phyloP scores from a whole-genome alignment of 148 eudicot species.

The Polygonum aviculare region DNA sequence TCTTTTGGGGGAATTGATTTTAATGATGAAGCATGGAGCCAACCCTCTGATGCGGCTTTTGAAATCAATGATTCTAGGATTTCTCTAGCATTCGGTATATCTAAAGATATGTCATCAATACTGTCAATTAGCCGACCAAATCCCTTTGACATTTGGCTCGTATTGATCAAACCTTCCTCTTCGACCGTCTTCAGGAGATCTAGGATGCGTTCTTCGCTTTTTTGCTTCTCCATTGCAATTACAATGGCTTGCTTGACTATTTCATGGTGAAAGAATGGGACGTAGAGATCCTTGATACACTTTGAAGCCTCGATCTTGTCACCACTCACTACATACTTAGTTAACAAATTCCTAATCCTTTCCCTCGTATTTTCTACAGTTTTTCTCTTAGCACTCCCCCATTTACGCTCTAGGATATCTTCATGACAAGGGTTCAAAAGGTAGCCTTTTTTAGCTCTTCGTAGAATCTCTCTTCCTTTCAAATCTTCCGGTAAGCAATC shows the following conservation, averaged over 20 bases:
- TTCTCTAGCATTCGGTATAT: slow-evolving; percentile 42
- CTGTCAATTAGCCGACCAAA: slow-evolving; percentile 36
- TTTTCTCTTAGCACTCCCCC: slow-evolving; percentile 34
- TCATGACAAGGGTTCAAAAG: slow-evolving; percentile 41
- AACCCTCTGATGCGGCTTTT: slow-evolving; percentile 45
- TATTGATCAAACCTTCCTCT: slow-evolving; percentile 44
- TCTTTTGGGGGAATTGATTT: slow-evolving; percentile 20
- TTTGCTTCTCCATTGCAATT: slow-evolving; percentile 42
- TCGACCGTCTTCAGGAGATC: slow-evolving; percentile 32
- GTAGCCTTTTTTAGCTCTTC: slow-evolving; percentile 34
- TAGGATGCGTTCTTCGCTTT: slow-evolving; percentile 24
- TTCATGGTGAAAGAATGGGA: slow-evolving; percentile 54
- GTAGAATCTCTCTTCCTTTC: slow-evolving; percentile 35
- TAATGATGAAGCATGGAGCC: slow-evolving; percentile 44
- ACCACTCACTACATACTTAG: slow-evolving; percentile 37
- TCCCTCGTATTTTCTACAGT: slow-evolving; percentile 43
- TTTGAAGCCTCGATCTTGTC: slow-evolving; percentile 49
- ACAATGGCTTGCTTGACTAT: slow-evolving; percentile 37
- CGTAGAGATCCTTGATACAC: slow-evolving; percentile 45
- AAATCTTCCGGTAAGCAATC: slow-evolving; percentile 24
- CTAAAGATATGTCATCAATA: slow-evolving; percentile 43
- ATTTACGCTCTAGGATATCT: slow-evolving; percentile 38
- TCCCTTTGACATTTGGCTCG: slow-evolving; percentile 53
- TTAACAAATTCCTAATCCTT: slow-evolving; percentile 25
- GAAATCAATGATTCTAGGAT: slow-evolving; percentile 33